phyloP scores from a whole-genome alignment of 495 filamentous ascomycete genomes.

The Ramalina intermedia region DNA sequence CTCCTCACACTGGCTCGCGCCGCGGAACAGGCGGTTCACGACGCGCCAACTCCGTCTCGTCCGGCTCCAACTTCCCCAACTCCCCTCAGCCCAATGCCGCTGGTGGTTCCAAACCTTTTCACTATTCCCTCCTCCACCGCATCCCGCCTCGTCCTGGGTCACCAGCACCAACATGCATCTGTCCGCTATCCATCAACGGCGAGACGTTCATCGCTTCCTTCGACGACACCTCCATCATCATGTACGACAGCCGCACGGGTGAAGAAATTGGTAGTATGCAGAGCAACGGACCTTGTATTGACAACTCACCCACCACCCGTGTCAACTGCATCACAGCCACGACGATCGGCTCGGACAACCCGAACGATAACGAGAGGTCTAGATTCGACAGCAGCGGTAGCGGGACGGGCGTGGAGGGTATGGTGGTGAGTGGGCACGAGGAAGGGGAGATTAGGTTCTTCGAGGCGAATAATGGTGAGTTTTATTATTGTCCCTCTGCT shows the following conservation, averaged over 20 bases:
- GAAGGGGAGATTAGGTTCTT: slow-evolving; percentile 93
- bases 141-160: slow-evolving; percentile 51
- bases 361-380: slow-evolving; percentile 48
- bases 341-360: slow-evolving; percentile 42
- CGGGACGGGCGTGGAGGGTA: slow-evolving; percentile 64
- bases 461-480: slow-evolving; percentile 96
- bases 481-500: too few relatives aligned
- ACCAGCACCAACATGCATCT: slow-evolving; percentile 82
- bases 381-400: slow-evolving; percentile 70
- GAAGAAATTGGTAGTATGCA: slow-evolving; percentile 89
- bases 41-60: slow-evolving; percentile 78
- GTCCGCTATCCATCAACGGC: slow-evolving; percentile 67
- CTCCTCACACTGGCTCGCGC: slow-evolving; percentile 58
- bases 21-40: slow-evolving; percentile 61
- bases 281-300: slow-evolving; percentile 70
- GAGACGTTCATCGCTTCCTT: slow-evolving; percentile 91
- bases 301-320: slow-evolving; percentile 66
- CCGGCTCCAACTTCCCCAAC: slow-evolving; percentile 75
- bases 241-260: slow-evolving; percentile 81
- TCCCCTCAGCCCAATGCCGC: slow-evolving; percentile 81
- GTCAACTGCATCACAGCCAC: slow-evolving; percentile 90
- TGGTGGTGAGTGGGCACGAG: slow-evolving; percentile 89
- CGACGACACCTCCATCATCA: slow-evolving; percentile 72
- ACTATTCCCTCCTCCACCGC: slow-evolving; percentile 63
- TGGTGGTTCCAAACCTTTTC: slow-evolving; percentile 43